Evolutionary conservation across 2,329 filamentous ascomycete species (phyloP), one percentile per base, ranked within the genome.

Genomic region (Aureobasidium musti): DNA sequence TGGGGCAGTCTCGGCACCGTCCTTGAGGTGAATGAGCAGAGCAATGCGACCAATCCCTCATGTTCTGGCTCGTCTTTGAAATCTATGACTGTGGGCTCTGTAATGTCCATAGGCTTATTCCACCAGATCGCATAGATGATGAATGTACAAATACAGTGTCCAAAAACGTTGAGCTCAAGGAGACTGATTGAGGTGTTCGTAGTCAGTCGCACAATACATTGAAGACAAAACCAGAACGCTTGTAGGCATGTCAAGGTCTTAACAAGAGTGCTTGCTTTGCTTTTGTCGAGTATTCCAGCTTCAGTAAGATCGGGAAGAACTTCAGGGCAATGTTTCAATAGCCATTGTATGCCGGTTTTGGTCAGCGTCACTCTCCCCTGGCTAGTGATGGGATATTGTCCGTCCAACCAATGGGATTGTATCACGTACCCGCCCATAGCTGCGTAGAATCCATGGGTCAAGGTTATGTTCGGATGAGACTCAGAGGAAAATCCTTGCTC

Each of bases 101-200:
- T 39, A n/a, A 73, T 53, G 59, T 72, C 70, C 14, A 67, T 66
- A 11, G 71, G 71, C 50, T 72, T 73, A n/a, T 70, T 30, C 68
- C 69, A 72, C 71, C 71, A 73, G 5, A 72, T 47, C 0, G 65
- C n/a, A 43, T 71, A 73, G 13, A 69, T 69, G 11, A 71, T 30
- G 5, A 71, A 49, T 8, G 71, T 68, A 45, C 68, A 71, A 10
- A 73, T n/a, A 17, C 67, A 68, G 47, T 73, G 71, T 6, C 56
- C 70, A 41, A 71, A 71, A 3, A 68, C 69, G 35, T 72, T 71
- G 26, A 73, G 66, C 52, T 73, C 71, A 11, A 73, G 66, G 19
- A 72, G 28, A 23, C 59, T 70, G 35, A 72, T 67, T 4, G 70
- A 52, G 17, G 71, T 52, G 11, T 54, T 52, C 17, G 71, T 65